A percentile compares a stretch with the other conserved stretches of the same genome.
Conservation (phyloP, 208 protist genomes). For the Polymyxa betae region DNA sequence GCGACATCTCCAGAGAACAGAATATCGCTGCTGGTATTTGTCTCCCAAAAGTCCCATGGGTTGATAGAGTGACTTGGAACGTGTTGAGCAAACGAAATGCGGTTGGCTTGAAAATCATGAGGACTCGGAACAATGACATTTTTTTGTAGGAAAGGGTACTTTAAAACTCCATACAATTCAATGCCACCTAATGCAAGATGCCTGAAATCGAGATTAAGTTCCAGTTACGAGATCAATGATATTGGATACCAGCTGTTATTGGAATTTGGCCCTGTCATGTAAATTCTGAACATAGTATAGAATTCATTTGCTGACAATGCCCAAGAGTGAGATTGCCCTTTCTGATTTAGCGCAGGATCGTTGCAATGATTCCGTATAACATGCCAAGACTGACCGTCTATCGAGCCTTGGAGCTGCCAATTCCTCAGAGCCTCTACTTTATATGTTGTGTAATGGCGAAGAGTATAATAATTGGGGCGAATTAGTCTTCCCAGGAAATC, state of each 20-base stretch:
- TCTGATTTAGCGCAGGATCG: slow-evolving; percentile 51
- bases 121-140: too few species aligned
- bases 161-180: slow-evolving; percentile 58
- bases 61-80: too few species aligned
- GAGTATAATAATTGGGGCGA: slow-evolving; percentile 62
- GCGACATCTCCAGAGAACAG: not conserved
- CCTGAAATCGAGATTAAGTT: not conserved
- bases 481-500: slow-evolving; percentile 56
- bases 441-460: slow-evolving; percentile 59
- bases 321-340: slow-evolving; percentile 49
- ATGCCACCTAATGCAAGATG: slow-evolving; percentile 48
- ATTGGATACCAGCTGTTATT: slow-evolving; percentile 57
- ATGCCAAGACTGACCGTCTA: slow-evolving; percentile 43
- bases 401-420: slow-evolving; percentile 62
- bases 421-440: slow-evolving; percentile 59
- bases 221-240: too few species aligned
- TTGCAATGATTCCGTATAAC: slow-evolving; percentile 53
- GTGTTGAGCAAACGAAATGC: too few species aligned
- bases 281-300: slow-evolving; percentile 62
- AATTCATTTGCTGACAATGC: not conserved
- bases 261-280: slow-evolving; percentile 61
- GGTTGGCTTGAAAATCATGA: too few species aligned
- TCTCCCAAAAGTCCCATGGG: not conserved
- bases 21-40: not conserved
- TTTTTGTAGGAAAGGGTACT: too few species aligned